Conservation (phyloP, 768 basidiomycete genomes). For the Phaffia australis region DNA sequence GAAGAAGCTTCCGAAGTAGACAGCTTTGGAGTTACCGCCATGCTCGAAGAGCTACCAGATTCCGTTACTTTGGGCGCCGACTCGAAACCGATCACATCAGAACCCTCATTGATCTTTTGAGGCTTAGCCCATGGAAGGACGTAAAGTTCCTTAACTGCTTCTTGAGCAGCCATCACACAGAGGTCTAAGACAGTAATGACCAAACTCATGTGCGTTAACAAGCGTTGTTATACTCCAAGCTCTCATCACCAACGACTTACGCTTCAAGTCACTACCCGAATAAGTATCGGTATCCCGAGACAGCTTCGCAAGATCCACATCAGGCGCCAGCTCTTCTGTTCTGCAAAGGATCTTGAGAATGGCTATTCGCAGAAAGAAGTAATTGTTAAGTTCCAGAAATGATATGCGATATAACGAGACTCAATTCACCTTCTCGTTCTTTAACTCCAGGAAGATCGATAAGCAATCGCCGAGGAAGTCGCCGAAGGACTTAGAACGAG, state of each 20-base stretch:
- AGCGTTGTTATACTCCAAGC: background rate
- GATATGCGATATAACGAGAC: background rate
- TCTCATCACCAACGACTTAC: conserved; percentile 44
- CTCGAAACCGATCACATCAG: conserved; percentile 24
- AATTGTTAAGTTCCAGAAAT: background rate
- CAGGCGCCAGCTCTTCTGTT: conserved; percentile 60
- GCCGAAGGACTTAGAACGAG: conserved; percentile 52
- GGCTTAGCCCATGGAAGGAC: conserved; percentile 58
- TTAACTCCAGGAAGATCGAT: conserved; percentile 79
- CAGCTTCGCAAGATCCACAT: conserved; percentile 52
- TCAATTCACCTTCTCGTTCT: conserved; percentile 63
- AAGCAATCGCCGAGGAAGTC: conserved; percentile 71
- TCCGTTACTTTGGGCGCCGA: conserved; percentile 17
- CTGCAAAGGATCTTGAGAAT: conserved; percentile 77
- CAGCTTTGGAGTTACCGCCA: conserved; percentile 4
- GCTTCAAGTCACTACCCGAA: conserved; percentile 90
- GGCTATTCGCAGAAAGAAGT: conserved; percentile 42
- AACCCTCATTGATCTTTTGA: background rate
- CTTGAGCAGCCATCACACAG: conserved; percentile 82
- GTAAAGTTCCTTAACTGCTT: conserved; percentile 76
- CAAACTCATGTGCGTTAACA: conserved; percentile 12
- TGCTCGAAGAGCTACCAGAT: background rate
- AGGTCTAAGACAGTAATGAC: conserved; percentile 49
- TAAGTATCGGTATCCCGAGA: conserved; percentile 70
- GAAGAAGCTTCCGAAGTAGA: background rate